Evolutionary conservation across 192 early-diverging fungal species (phyloP).

Genomic region (Coemansia sp.): DNA sequence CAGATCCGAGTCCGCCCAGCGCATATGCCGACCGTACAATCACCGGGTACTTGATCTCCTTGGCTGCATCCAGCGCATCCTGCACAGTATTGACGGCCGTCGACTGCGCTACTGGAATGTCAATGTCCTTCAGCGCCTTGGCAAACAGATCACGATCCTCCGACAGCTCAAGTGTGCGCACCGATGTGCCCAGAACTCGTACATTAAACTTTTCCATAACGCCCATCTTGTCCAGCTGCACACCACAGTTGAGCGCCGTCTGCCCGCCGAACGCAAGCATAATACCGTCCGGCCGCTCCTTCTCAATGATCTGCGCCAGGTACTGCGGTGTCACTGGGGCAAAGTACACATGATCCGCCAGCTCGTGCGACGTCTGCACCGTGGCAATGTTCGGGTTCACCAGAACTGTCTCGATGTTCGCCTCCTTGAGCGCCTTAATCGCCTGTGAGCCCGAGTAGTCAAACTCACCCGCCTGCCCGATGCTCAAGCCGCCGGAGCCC

Average conservation of each 20-base stretch:
- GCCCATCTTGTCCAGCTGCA: conserved; percentile 81
- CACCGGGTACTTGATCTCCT: conserved; percentile 87
- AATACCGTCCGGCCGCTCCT: conserved; percentile 95
- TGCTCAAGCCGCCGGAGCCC: conserved; percentile 91
- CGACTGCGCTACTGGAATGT: conserved; percentile 86
- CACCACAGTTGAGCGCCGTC: conserved; percentile 92
- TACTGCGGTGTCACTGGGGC: conserved; percentile 92
- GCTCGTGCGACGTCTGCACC: conserved; percentile 90
- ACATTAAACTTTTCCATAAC: conserved; percentile 78
- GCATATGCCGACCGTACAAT: conserved; percentile 94
- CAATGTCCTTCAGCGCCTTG: conserved; percentile 75
- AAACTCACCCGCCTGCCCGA: conserved; percentile 99
- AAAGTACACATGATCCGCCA: conserved; percentile 96
- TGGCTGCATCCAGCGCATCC: conserved; percentile 82
- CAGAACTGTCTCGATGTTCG: conserved; percentile 89
- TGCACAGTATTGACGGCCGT: conserved; percentile 84
- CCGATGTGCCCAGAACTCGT: conserved; percentile 94
- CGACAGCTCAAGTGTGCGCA: conserved; percentile 84
- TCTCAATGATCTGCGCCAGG: conserved; percentile 86
- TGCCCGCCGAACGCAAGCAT: conserved; percentile 97
- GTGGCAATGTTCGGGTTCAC: conserved; percentile 99
- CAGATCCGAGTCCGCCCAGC: conserved; percentile 96
- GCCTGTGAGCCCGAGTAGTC: conserved; percentile 98
- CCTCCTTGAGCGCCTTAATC: conserved; percentile 95
- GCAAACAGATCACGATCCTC: conserved; percentile 98